A percentile compares a stretch with the other conserved stretches of the same genome.
Evolutionary conservation across 2,329 filamentous ascomycete genomes (phyloP).

Genomic region (Ceratocystis ficicola): DNA sequence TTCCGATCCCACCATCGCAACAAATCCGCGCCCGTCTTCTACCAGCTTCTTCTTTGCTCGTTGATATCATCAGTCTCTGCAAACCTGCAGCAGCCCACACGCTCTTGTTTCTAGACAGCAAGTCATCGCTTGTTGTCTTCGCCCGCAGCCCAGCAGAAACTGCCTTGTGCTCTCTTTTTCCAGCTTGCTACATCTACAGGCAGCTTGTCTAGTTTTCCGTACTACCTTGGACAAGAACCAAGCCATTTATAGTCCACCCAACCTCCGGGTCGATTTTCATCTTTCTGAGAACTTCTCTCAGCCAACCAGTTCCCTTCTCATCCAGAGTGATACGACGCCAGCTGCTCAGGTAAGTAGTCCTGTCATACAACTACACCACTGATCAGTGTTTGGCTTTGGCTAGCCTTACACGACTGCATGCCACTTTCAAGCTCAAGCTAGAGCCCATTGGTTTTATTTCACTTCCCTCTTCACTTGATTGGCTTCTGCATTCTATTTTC

Average conservation of each 20-base stretch:
- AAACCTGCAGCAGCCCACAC: neutral
- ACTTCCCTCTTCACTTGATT: neutral
- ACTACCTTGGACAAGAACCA: neutral
- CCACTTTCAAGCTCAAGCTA: too few species aligned
- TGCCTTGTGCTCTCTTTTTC: neutral
- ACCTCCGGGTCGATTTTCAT: neutral
- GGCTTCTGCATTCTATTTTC: neutral
- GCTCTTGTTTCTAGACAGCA: neutral
- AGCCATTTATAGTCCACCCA: neutral
- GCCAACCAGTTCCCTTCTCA: neutral
- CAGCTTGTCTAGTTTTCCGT: neutral
- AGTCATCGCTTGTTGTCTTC: neutral
- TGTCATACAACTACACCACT: slow-evolving; percentile 2
- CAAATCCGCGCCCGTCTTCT: neutral
- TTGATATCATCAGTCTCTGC: neutral
- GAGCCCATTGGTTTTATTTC: too few species aligned
- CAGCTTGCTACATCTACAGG: neutral
- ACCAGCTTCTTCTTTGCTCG: neutral
- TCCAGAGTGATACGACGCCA: neutral
- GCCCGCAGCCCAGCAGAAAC: neutral
- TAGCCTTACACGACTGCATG: neutral
- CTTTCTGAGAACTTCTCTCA: neutral
- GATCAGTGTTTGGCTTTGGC: neutral
- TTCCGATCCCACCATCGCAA: neutral
- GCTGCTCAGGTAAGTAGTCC: slow-evolving; percentile 6